Evolutionary conservation across 768 basidiomycete genomes (phyloP).

Genomic region (Leccinellum luteum): DNA sequence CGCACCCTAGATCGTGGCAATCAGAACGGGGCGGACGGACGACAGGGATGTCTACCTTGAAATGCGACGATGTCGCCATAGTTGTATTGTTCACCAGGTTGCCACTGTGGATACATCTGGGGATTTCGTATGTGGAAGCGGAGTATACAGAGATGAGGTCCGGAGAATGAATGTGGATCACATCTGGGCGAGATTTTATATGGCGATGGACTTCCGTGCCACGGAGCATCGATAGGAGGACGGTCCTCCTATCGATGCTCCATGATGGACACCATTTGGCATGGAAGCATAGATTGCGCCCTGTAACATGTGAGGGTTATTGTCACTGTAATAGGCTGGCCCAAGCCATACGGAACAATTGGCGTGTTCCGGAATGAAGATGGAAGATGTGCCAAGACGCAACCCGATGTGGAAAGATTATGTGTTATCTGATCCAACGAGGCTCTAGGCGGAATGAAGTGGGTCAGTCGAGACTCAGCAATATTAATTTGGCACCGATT

Average conservation of each 20-base stretch:
- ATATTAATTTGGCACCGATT: background rate
- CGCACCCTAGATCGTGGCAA: slow-evolving; percentile 33
- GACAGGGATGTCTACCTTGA: slow-evolving; percentile 41
- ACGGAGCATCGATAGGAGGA: slow-evolving; percentile 8
- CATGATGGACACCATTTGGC: too few relatives aligned
- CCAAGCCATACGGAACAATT: background rate
- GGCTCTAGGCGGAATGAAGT: background rate
- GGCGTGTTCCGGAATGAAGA: background rate
- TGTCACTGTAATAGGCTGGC: background rate
- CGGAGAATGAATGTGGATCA: background rate
- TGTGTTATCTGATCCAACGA: slow-evolving; percentile 29
- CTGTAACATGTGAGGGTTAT: background rate
- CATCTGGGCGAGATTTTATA: slow-evolving; percentile 20
- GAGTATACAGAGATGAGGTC: slow-evolving; percentile 7
- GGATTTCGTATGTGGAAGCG: background rate
- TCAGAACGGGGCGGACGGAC: slow-evolving; percentile 4
- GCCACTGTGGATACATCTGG: slow-evolving; percentile 50
- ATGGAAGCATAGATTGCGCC: background rate
- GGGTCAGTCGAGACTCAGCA: background rate
- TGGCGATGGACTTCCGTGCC: slow-evolving; percentile 5
- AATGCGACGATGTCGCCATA: slow-evolving; percentile 53
- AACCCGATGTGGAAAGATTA: slow-evolving; percentile 11
- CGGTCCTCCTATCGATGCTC: background rate
- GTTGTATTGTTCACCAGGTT: slow-evolving; percentile 62
- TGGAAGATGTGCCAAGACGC: background rate